Percentiles rank a stretch among this genome's conserved stretches.
Conservation (phyloP, 1,139 yeast species). For the Groenewaldozyma auringiensis region DNA sequence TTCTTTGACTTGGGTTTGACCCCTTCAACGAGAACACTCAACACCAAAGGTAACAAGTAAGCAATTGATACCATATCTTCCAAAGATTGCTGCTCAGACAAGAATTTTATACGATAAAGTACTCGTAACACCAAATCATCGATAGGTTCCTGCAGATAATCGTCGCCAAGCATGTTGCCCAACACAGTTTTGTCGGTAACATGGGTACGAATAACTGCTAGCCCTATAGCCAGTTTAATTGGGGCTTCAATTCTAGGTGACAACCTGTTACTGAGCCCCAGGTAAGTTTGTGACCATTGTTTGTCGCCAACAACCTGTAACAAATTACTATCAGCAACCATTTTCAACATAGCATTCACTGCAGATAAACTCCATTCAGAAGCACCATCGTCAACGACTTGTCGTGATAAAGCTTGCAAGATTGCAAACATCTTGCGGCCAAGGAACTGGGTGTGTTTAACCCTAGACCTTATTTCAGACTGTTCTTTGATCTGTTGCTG, state of each 20-base stretch:
- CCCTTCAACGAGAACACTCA: constrained; percentile 38
- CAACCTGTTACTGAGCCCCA: constrained; percentile 28
- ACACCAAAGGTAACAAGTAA: constrained; percentile 66
- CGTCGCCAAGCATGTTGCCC: constrained; percentile 36
- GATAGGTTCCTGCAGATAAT: constrained; percentile 37
- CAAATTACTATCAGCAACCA: constrained; percentile 33
- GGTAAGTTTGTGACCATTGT: constrained; percentile 26
- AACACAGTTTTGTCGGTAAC: constrained; percentile 20
- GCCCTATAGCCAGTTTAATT: constrained; percentile 50
- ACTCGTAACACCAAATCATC: constrained; percentile 53
- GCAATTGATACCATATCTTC: constrained; percentile 55
- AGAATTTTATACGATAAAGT: constrained; percentile 66
- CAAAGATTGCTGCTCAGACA: constrained; percentile 65
- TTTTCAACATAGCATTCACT: constrained; percentile 34
- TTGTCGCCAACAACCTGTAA: constrained; percentile 28
- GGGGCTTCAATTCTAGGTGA: constrained; percentile 42
- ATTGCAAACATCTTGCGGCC: constrained; percentile 47
- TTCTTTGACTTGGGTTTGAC: constrained; percentile 25
- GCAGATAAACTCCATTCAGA: constrained; percentile 66
- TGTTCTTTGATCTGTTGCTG: constrained; percentile 63
- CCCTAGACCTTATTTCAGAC: constrained; percentile 41
- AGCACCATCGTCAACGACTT: constrained; percentile 58
- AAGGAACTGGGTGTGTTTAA: constrained; percentile 35
- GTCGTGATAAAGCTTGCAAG: constrained; percentile 45
- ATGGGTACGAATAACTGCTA: constrained; percentile 53